Evolutionary conservation across 164 flowering plant species (phyloP).

Genomic region (Vitis riparia): DNA sequence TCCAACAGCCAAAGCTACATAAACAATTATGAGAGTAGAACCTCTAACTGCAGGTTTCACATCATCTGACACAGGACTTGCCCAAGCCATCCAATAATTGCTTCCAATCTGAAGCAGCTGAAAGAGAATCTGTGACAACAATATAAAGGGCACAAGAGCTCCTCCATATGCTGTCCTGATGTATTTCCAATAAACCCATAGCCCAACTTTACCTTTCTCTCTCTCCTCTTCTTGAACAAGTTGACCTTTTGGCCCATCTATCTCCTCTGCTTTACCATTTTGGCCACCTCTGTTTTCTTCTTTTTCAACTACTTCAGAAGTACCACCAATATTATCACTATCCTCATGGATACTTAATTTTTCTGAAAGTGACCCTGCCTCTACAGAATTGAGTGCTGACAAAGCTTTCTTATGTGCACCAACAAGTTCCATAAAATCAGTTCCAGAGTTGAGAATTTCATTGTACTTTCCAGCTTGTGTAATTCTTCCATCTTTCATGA

Average conservation of each 20-base stretch:
- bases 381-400: slow-evolving; percentile 48
- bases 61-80: slow-evolving; percentile 67
- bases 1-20: slow-evolving; percentile 63
- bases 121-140: slow-evolving; percentile 58
- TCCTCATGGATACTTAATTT: slow-evolving; percentile 8
- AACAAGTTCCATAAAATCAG: slow-evolving; percentile 88
- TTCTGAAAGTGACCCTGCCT: slow-evolving; percentile 16
- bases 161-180: slow-evolving; percentile 74
- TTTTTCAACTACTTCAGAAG: slow-evolving; percentile 8
- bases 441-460: slow-evolving; percentile 67
- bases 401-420: slow-evolving; percentile 81
- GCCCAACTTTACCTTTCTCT: slow-evolving; percentile 84
- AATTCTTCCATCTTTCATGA: slow-evolving; percentile 80
- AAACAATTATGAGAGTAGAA: slow-evolving; percentile 55
- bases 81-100: slow-evolving; percentile 99
- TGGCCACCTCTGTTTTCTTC: slow-evolving; percentile 24
- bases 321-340: slow-evolving; percentile 6
- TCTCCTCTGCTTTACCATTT: slow-evolving; percentile 38
- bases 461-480: slow-evolving; percentile 81
- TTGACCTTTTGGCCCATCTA: slow-evolving; percentile 50
- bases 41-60: slow-evolving; percentile 41
- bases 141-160: slow-evolving; percentile 67
- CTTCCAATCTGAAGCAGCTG: slow-evolving; percentile 83
- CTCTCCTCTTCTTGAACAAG: slow-evolving; percentile 94
- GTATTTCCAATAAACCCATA: slow-evolving; percentile 79